A percentile compares a stretch with the other conserved stretches of the same genome.
phyloP scores from a whole-genome alignment of 495 filamentous ascomycete genomes.

The Chaetomium cochliodes region DNA sequence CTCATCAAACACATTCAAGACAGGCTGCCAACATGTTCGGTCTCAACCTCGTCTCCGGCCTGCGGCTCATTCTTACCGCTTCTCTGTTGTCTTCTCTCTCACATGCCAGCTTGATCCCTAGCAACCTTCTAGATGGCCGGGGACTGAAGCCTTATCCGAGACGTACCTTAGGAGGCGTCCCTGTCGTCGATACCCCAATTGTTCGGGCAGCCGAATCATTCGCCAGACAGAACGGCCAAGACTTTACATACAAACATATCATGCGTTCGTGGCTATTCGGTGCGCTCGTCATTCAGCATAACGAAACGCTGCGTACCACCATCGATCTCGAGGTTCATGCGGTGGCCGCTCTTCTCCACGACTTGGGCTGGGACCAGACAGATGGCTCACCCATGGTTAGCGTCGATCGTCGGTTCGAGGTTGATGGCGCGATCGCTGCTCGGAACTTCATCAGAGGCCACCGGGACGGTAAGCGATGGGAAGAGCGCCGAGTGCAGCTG shows the following conservation, averaged over 20 bases:
- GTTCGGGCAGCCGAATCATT: background rate
- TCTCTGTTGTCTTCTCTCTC: background rate
- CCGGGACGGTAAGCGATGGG: background rate
- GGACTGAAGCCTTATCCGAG: background rate
- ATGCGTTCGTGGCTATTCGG: conserved; percentile 8
- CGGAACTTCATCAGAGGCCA: background rate
- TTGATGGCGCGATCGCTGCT: background rate
- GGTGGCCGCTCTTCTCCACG: background rate
- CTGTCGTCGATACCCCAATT: conserved; percentile 1
- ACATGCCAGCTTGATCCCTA: background rate
- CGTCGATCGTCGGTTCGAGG: background rate
- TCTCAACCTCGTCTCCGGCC: background rate
- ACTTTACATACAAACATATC: conserved; percentile 3
- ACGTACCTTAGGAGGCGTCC: background rate
- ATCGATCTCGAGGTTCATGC: conserved; percentile 1
- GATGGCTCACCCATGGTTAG: background rate
- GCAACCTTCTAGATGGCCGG: background rate
- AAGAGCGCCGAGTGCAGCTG: background rate
- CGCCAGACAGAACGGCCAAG: background rate
- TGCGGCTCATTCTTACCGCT: background rate
- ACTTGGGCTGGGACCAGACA: background rate
- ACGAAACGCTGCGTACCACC: background rate
- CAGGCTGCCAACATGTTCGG: background rate
- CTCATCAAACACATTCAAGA: background rate
- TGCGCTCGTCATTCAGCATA: background rate